These are phyloP conservation scores for Pezicula radicicola DNA, from an alignment of 2,329 filamentous ascomycete species.

Conservation along the genomic window DNA sequence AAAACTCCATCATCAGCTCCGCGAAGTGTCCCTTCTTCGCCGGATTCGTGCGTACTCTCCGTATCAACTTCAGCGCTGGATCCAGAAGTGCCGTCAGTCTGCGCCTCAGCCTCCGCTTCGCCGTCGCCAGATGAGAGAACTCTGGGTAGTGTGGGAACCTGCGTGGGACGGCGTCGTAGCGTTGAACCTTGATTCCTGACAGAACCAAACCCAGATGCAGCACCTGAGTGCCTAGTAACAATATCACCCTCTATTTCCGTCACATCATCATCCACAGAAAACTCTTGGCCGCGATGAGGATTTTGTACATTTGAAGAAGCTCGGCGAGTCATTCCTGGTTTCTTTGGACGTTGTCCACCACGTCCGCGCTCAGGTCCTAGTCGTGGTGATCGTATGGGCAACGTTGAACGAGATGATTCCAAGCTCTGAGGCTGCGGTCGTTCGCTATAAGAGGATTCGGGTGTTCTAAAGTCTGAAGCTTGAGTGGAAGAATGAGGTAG, in stretches of 20 bases:
- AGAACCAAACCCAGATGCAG: slow-evolving; percentile 32
- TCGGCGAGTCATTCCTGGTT: slow-evolving; percentile 70
- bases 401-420: slow-evolving; percentile 26
- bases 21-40: slow-evolving; percentile 20
- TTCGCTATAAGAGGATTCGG: slow-evolving; percentile 24
- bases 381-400: slow-evolving; percentile 25
- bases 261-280: slow-evolving; percentile 86
- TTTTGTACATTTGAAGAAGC: slow-evolving; percentile 68
- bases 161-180: slow-evolving; percentile 43
- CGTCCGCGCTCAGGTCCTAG: slow-evolving; percentile 29
- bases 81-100: slow-evolving; percentile 5
- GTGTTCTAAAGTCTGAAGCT: slow-evolving; percentile 19
- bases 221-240: slow-evolving; percentile 39
- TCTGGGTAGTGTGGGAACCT: slow-evolving; percentile 40
- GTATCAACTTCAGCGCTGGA: slow-evolving; percentile 8
- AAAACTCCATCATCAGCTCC: slow-evolving; percentile 35
- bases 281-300: slow-evolving; percentile 79
- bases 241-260: slow-evolving; percentile 74
- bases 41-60: slow-evolving; percentile 11
- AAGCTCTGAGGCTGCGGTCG: slow-evolving; percentile 22
- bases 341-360: slow-evolving; percentile 39
- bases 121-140: slow-evolving; percentile 46
- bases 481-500: slow-evolving; percentile 8
- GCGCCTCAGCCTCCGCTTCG: slow-evolving; percentile 31
- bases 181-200: slow-evolving; percentile 47